Conservation (phyloP, 148 eudicot species). For the Mesembryanthemum crystallinum region DNA sequence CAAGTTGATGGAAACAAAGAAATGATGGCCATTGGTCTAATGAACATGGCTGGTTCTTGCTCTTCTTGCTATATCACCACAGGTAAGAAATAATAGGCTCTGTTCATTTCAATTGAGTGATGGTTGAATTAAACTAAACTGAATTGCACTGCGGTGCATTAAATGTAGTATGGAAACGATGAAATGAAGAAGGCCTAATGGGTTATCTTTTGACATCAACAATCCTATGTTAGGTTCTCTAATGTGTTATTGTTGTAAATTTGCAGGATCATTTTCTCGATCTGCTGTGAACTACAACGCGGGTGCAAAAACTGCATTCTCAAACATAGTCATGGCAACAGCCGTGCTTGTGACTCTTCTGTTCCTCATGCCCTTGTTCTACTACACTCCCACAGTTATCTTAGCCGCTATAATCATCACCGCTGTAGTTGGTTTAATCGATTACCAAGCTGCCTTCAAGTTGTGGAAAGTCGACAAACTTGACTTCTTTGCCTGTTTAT, state of each 20-base stretch:
- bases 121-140: too few species aligned
- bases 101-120: too few species aligned
- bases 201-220: too few species aligned
- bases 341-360: conserved; percentile 76
- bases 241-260: not conserved
- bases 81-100: conserved; percentile 41
- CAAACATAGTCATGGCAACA: conserved; percentile 83
- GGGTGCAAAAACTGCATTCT: conserved; percentile 78
- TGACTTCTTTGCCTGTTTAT: conserved; percentile 70
- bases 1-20: conserved; percentile 99
- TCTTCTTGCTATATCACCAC: conserved; percentile 92
- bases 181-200: too few species aligned
- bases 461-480: conserved; percentile 93
- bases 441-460: conserved; percentile 56
- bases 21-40: conserved; percentile 94
- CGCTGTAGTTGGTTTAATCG: conserved; percentile 83
- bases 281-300: conserved; percentile 95
- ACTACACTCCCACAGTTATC: conserved; percentile 78
- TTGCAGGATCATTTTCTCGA: conserved; percentile 86
- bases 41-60: conserved; percentile 97
- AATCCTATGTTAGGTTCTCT: not conserved
- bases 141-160: too few species aligned
- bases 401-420: conserved; percentile 85
- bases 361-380: conserved; percentile 81
- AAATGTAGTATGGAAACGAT: too few species aligned